A percentile compares a stretch with the other conserved stretches of the same genome.
These are phyloP conservation scores for Saccharomycopsis sp. DNA, from an alignment of 805 yeast species.

Conservation along the genomic window DNA sequence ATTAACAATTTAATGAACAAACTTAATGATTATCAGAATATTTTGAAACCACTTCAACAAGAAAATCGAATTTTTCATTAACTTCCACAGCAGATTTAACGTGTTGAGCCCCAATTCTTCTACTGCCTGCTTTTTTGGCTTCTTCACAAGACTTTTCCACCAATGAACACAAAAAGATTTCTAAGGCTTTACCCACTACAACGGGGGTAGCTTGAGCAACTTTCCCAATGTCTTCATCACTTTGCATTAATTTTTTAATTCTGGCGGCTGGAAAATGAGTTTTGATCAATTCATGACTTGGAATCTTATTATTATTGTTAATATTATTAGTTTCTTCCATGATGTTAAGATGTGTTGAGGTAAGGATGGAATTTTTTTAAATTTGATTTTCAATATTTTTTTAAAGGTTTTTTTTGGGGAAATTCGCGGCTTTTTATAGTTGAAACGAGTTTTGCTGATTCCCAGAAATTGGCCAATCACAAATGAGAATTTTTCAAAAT, in stretches of 20 bases:
- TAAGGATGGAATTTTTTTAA: background rate
- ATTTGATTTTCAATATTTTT: background rate
- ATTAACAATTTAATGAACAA: too few species aligned
- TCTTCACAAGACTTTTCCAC: constrained; percentile 76
- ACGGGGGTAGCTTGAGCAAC: constrained; percentile 98
- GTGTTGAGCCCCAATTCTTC: constrained; percentile 74
- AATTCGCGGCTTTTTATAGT: too few species aligned
- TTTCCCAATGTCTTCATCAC: constrained; percentile 96
- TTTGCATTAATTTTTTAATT: constrained; percentile 92
- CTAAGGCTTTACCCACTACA: constrained; percentile 93
- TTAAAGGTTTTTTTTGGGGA: too few species aligned
- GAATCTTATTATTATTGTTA: too few species aligned
- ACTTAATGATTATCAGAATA: constrained; percentile 43
- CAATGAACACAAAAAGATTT: constrained; percentile 79
- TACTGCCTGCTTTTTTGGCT: constrained; percentile 64
- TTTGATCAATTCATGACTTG: constrained; percentile 35
- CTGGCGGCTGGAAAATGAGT: constrained; percentile 90
- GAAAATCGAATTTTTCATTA: constrained; percentile 88
- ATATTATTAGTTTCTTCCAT: background rate
- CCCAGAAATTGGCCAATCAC: too few species aligned
- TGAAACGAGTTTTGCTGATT: too few species aligned
- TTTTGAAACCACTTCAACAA: constrained; percentile 64
- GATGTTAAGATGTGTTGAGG: background rate
- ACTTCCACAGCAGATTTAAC: constrained; percentile 72
- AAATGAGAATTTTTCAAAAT: too few species aligned